Base-by-base conservation (phyloP, 2,329 filamentous ascomycete species). In the Trichoderma afroharzianum region DNA sequence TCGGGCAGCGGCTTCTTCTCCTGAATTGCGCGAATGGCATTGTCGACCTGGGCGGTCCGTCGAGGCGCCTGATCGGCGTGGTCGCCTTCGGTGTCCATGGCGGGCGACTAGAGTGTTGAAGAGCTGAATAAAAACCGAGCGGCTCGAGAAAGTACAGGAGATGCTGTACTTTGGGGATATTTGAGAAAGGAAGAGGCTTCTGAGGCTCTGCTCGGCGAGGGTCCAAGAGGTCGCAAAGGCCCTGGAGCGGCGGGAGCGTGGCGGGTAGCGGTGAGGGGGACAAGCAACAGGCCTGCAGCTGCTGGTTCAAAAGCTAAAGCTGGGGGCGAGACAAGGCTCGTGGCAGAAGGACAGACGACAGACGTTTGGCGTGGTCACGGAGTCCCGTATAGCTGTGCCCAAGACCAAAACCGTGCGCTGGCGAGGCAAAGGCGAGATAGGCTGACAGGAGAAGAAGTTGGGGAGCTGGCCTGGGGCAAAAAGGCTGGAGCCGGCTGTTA, bases 1-100 rank as follows among this genome's bases (percentile, higher is more conserved):
- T 98, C 95, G 72, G 96, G 96, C 64, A 97, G 88, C 69, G 95
- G 95, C 86, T 93, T 95, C 91, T 98, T 98, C 78, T 98, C 90
- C 82, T 91, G 91, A 79, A 99, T 94, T 73, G 96, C 96, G 81
- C 93, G 93, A 79, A 95, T 92, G 77, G 93, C 92, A 89, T 94
- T 95, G 85, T 97, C 94, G 80, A 98, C 88, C 82, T 92, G 90
- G 78, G 83, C 81, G 78, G 82, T 87, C 81, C 85, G 86, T 78
- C 82, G 83, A 71, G 53, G 53, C 43, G 18, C 36, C 59, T 63
- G 66, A 64, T 85, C 84, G 75, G 75, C 72, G 68, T 76, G 74
- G 71, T 82, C 81, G 77, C 77, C 82, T 76, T 84, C 85, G 76
- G 83, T 76, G 76, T 88, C 87, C 87, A 88, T 88, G 79, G 73